Evolutionary conservation across 371 early-diverging fungal species (phyloP), one percentile per base, ranked within the genome.

Genomic region (Apophysomyces elegans): DNA sequence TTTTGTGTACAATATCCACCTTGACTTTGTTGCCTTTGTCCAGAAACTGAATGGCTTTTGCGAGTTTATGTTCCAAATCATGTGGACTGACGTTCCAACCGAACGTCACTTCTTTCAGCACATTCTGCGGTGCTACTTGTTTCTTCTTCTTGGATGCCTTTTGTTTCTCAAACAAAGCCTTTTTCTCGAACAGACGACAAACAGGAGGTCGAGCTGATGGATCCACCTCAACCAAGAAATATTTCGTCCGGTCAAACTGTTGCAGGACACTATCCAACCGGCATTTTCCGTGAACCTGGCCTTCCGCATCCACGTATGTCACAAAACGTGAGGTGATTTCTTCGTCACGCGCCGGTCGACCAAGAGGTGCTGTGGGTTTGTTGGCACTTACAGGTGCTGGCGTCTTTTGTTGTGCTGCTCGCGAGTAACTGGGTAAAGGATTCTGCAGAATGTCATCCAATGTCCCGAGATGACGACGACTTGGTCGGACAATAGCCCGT

Each of bases 11-110:
- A 64, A 87, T 79, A 57, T 86, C 85, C 14, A 87, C 66, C 57
- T 83, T 84, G 50, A 87, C 80, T 50, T 80, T 77, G 66, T 85
- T 78, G 11, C 88, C 88, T 68, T 86, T 86, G 46, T 85, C 85
- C 41, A 87, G 70, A 65, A 86, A 84, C 46, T 79, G 83, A 43
- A 69, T 71, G 18, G 79, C 85, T 64, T 79, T 79, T 37, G 73
- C 63, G 26, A 87, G 63, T 63, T 87, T 87, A 64, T 87, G 88
- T 12, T 74, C 74, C 78, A 87, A 80, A 62, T 87, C 88, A 45
- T 87, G 84, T 5, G 63, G 38, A 41, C 81, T 79, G 16, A 86
- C 86, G 16, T 84, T 84, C 88, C 88, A 87, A 7, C 83, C 83
- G 71, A 87, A 82, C 37, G 75, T 72, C 4, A 87, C 71, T 64